Percentiles rank a stretch among this genome's conserved stretches.
These are phyloP conservation scores for Colletotrichum musae DNA, from an alignment of 2,329 filamentous ascomycete species.

Conservation along the genomic window DNA sequence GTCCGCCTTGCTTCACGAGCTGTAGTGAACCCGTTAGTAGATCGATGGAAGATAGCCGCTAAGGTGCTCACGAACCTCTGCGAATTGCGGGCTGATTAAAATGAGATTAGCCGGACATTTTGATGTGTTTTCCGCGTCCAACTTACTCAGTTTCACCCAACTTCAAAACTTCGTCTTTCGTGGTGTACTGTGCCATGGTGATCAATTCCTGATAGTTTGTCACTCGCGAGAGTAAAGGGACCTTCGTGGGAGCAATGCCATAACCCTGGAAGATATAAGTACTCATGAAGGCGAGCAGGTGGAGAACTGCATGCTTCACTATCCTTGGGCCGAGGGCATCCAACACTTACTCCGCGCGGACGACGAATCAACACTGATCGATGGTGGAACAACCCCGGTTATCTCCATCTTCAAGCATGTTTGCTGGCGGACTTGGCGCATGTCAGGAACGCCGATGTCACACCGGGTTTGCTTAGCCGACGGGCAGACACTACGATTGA, in stretches of 20 bases:
- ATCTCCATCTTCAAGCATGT: neutral
- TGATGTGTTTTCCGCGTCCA: neutral
- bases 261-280: neutral
- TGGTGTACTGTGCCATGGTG: neutral
- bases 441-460: neutral
- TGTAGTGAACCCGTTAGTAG: neutral
- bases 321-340: neutral
- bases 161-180: neutral
- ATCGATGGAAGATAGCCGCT: too few relatives aligned
- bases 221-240: neutral
- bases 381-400: neutral
- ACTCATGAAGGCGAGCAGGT: neutral
- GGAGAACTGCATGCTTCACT: neutral
- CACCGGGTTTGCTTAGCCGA: neutral
- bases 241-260: neutral
- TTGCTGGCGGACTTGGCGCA: neutral
- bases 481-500: neutral
- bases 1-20: slow-evolving; percentile 15
- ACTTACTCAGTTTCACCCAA: slow-evolving; percentile 13
- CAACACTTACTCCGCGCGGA: neutral
- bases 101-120: neutral
- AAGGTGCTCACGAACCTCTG: neutral
- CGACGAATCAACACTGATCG: neutral
- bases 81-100: slow-evolving; percentile 13
- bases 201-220: neutral